Conservation (phyloP, 768 basidiomycete genomes). For the Glaciozyma martinii region DNA sequence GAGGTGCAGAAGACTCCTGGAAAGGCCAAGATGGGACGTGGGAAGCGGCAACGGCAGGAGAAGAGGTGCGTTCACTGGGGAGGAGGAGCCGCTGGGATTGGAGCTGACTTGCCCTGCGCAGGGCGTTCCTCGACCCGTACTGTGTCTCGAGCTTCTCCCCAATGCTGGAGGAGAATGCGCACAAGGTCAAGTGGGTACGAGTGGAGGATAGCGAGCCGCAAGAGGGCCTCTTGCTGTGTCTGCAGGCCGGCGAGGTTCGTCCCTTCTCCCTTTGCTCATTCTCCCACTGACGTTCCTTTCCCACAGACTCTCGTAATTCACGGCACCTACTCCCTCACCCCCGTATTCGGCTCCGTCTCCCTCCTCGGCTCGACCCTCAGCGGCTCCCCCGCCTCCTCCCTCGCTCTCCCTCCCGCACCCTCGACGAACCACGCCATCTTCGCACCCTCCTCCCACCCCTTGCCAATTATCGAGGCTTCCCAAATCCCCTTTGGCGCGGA, state of each 20-base stretch:
- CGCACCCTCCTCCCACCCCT: conserved; percentile 68
- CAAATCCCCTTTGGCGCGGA: not conserved
- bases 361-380: conserved; percentile 49
- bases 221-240: conserved; percentile 24
- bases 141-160: conserved; percentile 16
- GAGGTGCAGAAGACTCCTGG: conserved; percentile 38
- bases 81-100: not conserved
- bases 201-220: not conserved
- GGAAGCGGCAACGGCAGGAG: conserved; percentile 9
- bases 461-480: conserved; percentile 49
- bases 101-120: not conserved
- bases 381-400: not conserved
- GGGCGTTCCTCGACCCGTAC: conserved; percentile 20
- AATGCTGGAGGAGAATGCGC: not conserved
- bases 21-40: conserved; percentile 37
- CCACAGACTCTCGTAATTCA: conserved; percentile 56
- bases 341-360: conserved; percentile 55
- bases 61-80: conserved; percentile 14
- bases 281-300: conserved; percentile 39
- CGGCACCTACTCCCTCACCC: conserved; percentile 55
- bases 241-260: conserved; percentile 19
- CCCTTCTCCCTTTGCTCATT: conserved; percentile 16
- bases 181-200: not conserved
- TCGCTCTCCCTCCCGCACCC: not conserved
- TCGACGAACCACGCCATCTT: conserved; percentile 49